phyloP scores from a whole-genome alignment of 1,139 yeast species.

The Geotrichum phurueaensis region DNA sequence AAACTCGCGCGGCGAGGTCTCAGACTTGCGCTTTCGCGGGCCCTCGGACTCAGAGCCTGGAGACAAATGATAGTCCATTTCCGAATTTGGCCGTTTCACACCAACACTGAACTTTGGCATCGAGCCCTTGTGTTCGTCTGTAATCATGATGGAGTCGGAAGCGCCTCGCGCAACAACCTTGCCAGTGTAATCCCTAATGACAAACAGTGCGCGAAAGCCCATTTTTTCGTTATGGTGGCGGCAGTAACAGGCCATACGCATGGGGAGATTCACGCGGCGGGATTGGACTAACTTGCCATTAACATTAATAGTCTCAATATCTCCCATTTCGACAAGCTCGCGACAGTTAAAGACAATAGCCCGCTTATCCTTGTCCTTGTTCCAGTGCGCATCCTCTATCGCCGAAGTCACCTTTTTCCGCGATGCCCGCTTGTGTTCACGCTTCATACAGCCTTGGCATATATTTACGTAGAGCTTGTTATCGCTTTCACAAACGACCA shows the following conservation, averaged over 20 bases:
- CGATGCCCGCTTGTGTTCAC: conserved; percentile 87
- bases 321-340: conserved; percentile 71
- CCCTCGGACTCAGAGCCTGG: conserved; percentile 14
- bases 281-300: conserved; percentile 39
- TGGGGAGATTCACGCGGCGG: conserved; percentile 49
- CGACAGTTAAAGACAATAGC: conserved; percentile 85
- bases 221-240: conserved; percentile 80
- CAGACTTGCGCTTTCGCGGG: conserved; percentile 3
- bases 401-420: conserved; percentile 58
- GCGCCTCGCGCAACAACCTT: conserved; percentile 63
- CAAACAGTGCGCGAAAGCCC: conserved; percentile 69
- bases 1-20: conserved; percentile 1
- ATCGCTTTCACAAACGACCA: conserved; percentile 35
- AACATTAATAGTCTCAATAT: conserved; percentile 29
- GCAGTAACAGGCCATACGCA: conserved; percentile 89
- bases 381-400: conserved; percentile 67
- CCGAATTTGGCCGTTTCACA: conserved; percentile 14
- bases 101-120: conserved; percentile 12
- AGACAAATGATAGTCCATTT: conserved; percentile 9
- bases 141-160: conserved; percentile 74
- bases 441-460: conserved; percentile 75
- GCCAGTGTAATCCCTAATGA: conserved; percentile 54
- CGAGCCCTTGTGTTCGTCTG: conserved; percentile 73
- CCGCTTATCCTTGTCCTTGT: conserved; percentile 63
- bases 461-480: conserved; percentile 56